These are phyloP conservation scores for Austroboletus novae-zelandiae DNA, from an alignment of 1,284 basidiomycete genomes.

Conservation along the genomic window DNA sequence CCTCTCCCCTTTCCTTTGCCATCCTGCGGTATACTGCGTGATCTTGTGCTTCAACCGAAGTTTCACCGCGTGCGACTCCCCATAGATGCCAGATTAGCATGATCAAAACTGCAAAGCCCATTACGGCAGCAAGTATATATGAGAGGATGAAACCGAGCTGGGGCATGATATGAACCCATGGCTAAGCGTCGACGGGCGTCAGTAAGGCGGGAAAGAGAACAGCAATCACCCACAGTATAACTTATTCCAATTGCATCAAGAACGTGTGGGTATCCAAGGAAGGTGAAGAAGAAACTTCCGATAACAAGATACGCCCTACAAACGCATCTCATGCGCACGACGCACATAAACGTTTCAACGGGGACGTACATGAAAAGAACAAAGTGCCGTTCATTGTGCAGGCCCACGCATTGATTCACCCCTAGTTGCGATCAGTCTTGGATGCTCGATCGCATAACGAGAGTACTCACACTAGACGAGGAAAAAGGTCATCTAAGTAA, in stretches of 20 bases:
- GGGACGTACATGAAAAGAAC: slow-evolving; percentile 80
- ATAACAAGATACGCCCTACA: slow-evolving; percentile 72
- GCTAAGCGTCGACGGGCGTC: slow-evolving; percentile 13
- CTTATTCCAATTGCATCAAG: slow-evolving; percentile 58
- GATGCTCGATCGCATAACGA: background rate
- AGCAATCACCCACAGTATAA: slow-evolving; percentile 36
- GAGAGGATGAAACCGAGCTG: slow-evolving; percentile 69
- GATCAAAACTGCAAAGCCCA: slow-evolving; percentile 76
- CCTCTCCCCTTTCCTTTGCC: slow-evolving; percentile 72
- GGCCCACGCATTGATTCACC: slow-evolving; percentile 96
- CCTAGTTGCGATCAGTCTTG: slow-evolving; percentile 44
- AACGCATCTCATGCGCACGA: background rate
- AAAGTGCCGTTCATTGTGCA: slow-evolving; percentile 96
- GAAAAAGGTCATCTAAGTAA: slow-evolving; percentile 4
- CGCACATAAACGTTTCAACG: background rate
- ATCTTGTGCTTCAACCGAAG: slow-evolving; percentile 89
- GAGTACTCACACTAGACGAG: slow-evolving; percentile 24
- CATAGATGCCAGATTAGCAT: slow-evolving; percentile 84
- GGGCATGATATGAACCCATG: slow-evolving; percentile 71
- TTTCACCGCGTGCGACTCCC: slow-evolving; percentile 78
- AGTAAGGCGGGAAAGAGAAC: slow-evolving; percentile 1
- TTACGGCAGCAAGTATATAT: slow-evolving; percentile 75
- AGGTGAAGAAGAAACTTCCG: slow-evolving; percentile 54
- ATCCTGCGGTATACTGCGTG: slow-evolving; percentile 74
- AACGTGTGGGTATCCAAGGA: slow-evolving; percentile 59